Evolutionary conservation across 2,329 filamentous ascomycete species (phyloP).

Genomic region (Stylonectria norvegica): DNA sequence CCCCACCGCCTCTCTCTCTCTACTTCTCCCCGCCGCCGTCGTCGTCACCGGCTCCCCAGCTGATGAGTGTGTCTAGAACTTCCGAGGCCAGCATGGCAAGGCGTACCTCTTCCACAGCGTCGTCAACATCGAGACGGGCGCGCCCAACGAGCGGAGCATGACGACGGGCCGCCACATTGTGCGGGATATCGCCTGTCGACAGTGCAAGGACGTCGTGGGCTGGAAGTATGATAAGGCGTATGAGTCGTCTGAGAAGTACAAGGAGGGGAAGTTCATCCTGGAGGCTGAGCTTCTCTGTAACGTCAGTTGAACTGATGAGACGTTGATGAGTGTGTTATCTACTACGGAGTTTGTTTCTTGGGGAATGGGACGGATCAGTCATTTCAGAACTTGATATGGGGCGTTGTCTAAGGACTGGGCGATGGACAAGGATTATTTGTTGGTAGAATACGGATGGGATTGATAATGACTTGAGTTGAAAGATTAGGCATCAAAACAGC

Average conservation of each 20-base stretch:
- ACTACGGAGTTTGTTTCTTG: no score
- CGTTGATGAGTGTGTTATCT: no score
- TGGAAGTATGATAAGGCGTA: conserved; percentile 99
- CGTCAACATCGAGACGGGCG: conserved; percentile 81
- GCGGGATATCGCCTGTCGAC: conserved; percentile 84
- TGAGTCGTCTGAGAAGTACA: conserved; percentile 91
- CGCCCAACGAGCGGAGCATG: conserved; percentile 95
- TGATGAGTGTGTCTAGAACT: conserved; percentile 63
- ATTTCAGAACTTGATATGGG: no score
- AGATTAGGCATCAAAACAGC: no score
- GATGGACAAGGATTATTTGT: no score
- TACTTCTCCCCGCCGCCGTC: background rate
- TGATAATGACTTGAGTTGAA: no score
- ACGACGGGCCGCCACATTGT: conserved; percentile 94
- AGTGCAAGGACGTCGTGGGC: conserved; percentile 89
- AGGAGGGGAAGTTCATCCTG: conserved; percentile 97
- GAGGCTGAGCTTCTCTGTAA: conserved; percentile 86
- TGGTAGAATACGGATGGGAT: no score
- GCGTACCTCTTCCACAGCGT: conserved; percentile 94
- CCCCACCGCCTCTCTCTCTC: conserved; percentile 10
- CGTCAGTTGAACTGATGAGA: conserved; percentile 63
- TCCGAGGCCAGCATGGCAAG: conserved; percentile 96
- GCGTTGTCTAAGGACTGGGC: no score
- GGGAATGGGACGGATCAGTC: no score
- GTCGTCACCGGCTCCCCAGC: no score